Percentiles rank a stretch among this genome's conserved stretches.
Evolutionary conservation across 2,329 filamentous ascomycete genomes (phyloP).

Genomic region (Cladophialophora psammophila): DNA sequence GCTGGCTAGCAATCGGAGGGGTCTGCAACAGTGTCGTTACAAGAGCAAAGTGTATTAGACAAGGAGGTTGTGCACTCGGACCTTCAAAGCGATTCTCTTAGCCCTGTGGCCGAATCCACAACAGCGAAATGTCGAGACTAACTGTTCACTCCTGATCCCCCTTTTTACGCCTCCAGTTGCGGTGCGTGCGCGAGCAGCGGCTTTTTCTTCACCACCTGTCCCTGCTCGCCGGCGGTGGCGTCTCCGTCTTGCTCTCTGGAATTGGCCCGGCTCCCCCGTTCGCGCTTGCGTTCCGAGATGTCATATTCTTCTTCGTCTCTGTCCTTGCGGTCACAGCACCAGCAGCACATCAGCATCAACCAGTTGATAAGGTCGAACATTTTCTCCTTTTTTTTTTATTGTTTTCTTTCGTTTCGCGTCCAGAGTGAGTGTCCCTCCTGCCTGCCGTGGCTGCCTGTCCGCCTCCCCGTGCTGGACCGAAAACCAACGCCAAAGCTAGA

Average conservation of each 20-base stretch:
- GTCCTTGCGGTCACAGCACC: constrained; percentile 24
- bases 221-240: background rate
- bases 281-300: constrained; percentile 3
- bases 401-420: too few species aligned
- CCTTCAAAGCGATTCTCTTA: too few species aligned
- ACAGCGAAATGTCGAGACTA: too few species aligned
- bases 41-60: too few species aligned
- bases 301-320: constrained; percentile 27
- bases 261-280: background rate
- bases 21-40: too few species aligned
- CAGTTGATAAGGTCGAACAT: constrained; percentile 27
- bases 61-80: too few species aligned
- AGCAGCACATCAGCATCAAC: constrained; percentile 32
- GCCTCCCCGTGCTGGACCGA: too few species aligned
- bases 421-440: too few species aligned
- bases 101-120: too few species aligned
- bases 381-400: background rate
- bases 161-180: background rate
- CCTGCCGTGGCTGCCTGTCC: too few species aligned
- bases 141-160: background rate
- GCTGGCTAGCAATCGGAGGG: too few species aligned
- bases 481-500: too few species aligned
- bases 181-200: constrained; percentile 22
- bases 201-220: constrained; percentile 11
- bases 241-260: background rate